A percentile compares a stretch with the other conserved stretches of the same genome.
These are phyloP conservation scores for Venturia oleaginea DNA, from an alignment of 2,329 filamentous ascomycete species.

Conservation along the genomic window DNA sequence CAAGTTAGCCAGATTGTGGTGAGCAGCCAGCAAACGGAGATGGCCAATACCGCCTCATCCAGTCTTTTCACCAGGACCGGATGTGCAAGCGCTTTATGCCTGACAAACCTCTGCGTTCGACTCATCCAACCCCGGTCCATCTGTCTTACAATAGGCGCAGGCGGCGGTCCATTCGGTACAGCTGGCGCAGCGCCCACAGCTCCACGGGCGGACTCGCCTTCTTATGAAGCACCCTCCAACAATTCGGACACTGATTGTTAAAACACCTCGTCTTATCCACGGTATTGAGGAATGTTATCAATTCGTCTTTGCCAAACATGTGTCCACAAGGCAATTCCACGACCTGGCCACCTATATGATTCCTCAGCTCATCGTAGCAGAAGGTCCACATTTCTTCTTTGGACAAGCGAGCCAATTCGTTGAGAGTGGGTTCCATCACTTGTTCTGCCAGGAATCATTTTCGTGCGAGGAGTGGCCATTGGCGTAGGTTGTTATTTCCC, in stretches of 20 bases:
- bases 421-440: background rate
- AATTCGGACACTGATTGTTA: background rate
- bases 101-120: background rate
- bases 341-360: background rate
- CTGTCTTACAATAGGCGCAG: background rate
- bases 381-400: background rate
- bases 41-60: background rate
- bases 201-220: background rate
- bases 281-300: background rate
- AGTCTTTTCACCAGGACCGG: background rate
- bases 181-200: background rate
- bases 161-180: background rate
- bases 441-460: background rate
- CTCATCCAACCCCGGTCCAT: background rate
- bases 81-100: background rate
- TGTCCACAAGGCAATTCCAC: background rate
- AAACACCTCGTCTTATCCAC: background rate
- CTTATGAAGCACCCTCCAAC: background rate
- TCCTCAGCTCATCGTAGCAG: background rate
- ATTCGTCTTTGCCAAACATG: background rate
- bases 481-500: background rate
- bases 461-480: background rate
- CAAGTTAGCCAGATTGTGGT: background rate
- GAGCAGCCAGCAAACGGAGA: background rate
- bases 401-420: background rate